These are phyloP conservation scores for Sugiyamaella sp. DNA, from an alignment of 1,139 yeast genomes.

Conservation along the genomic window DNA sequence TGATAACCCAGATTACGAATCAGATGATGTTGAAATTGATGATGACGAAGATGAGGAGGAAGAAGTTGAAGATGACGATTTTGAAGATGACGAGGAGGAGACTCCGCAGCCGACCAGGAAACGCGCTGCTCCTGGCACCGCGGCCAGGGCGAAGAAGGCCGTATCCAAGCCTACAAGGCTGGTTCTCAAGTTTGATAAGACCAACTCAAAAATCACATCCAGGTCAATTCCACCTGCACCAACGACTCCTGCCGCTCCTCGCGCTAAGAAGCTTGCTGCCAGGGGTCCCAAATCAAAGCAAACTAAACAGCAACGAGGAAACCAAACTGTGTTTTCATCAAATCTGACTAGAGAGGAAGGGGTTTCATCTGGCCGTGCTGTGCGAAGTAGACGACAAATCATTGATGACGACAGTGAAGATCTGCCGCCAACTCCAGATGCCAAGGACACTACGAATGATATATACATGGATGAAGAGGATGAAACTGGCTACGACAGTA, in stretches of 20 bases:
- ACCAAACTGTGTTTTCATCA: too few species aligned
- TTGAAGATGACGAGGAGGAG: slow-evolving; percentile 20
- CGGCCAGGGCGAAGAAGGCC: not conserved
- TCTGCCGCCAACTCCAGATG: slow-evolving; percentile 10
- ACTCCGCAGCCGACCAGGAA: slow-evolving; percentile 4
- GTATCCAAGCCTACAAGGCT: slow-evolving; percentile 11
- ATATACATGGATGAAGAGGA: slow-evolving; percentile 32
- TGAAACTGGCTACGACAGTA: slow-evolving; percentile 31
- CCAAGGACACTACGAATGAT: slow-evolving; percentile 15
- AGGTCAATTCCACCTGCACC: not conserved
- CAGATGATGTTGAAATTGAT: slow-evolving; percentile 7
- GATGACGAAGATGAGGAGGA: slow-evolving; percentile 9
- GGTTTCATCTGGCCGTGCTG: slow-evolving; percentile 2
- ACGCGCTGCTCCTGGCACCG: slow-evolving; percentile 5
- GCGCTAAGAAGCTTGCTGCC: not conserved
- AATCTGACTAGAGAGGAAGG: slow-evolving; percentile 5
- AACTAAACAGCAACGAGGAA: not conserved
- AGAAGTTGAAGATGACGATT: slow-evolving; percentile 17
- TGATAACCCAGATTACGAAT: not conserved
- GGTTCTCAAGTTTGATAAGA: slow-evolving; percentile 21
- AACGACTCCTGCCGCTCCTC: not conserved
- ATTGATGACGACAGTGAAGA: slow-evolving; percentile 19
- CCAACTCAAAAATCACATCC: slow-evolving; percentile 8
- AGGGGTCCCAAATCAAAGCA: slow-evolving; percentile 5
- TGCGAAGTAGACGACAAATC: slow-evolving; percentile 10